Base-by-base conservation (phyloP, 2,329 filamentous ascomycete genomes). In the Ascochyta rabiei region DNA sequence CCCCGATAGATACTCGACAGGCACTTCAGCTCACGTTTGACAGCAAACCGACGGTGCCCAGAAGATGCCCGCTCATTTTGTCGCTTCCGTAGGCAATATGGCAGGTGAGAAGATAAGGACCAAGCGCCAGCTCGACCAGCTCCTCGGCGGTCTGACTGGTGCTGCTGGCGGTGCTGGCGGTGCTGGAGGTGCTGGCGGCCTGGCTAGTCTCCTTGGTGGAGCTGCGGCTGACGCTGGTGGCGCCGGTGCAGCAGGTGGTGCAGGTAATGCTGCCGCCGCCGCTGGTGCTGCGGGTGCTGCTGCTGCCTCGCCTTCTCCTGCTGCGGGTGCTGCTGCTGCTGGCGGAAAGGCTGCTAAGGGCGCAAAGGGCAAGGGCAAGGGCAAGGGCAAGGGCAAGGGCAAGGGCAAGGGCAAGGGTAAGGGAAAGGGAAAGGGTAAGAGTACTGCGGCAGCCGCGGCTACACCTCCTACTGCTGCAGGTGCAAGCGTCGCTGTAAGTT, bases 91-190 rank as follows among this genome's bases (percentile, higher is more conserved):
- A 19, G 64, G 64, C 16, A 49, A 60, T 37, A 58, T 68, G 4
- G 59, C 60, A 3, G 33, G 47, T 37, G 67, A 70, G 52, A 67
- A 68, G 52, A 24, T 60, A 12, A 51, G 47, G 33, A 61, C 54
- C 18, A 71, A 67, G 63, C 62, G 69, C 6, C 64, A 70, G 49
- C 64, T 69, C 28, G 67, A 69, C 37, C 60, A 66, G 38, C 48
- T 71, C 24, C 60, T 71, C 7, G 60, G 59, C 9, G 53, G 38
- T 1, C 37, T 70, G 16, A 55, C 56, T 9, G 66, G 61, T 13
- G 59, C 47, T 16, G 52, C 28, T 35, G 56, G 42, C 7, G 60
- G 51, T 15, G 61, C 52, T 42, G 60, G 55, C 9, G 59, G 26
- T 6, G 61, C 53, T 34, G 61, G 44, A 33, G 57, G 51, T n/a